phyloP scores from a whole-genome alignment of 805 yeast species.

The Ogataea methylovora region DNA sequence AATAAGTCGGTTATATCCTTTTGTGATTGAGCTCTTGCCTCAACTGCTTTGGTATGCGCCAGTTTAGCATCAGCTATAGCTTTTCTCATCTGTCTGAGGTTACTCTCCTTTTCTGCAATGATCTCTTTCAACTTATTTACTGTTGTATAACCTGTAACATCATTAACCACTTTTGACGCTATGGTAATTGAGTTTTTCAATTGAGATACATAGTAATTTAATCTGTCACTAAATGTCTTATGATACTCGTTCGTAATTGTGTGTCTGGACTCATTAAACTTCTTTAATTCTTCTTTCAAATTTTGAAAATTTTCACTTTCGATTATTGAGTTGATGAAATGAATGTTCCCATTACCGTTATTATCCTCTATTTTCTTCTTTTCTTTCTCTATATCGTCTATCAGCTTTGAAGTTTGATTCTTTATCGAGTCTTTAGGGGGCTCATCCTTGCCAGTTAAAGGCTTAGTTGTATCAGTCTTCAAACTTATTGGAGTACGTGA shows the following conservation, averaged over 20 bases:
- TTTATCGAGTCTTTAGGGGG: conserved; percentile 3
- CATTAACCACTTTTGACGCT: conserved; percentile 69
- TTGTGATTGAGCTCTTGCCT: conserved; percentile 62
- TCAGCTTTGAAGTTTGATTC: conserved; percentile 8
- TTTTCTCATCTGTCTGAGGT: conserved; percentile 39
- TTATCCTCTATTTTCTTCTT: conserved; percentile 3
- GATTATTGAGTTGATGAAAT: conserved; percentile 18
- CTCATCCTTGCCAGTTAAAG: too few species aligned
- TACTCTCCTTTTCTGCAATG: conserved; percentile 49
- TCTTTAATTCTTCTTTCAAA: conserved; percentile 22
- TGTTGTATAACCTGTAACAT: conserved; percentile 83
- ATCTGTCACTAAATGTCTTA: conserved; percentile 31
- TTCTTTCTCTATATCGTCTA: conserved; percentile 12
- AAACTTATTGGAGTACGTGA: too few species aligned
- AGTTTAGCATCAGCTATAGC: conserved; percentile 42
- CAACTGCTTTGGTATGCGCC: conserved; percentile 52
- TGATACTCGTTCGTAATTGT: conserved; percentile 22
- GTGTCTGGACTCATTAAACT: conserved; percentile 18
- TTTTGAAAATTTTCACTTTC: conserved; percentile 25
- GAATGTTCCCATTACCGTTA: not conserved
- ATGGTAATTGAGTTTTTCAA: conserved; percentile 49
- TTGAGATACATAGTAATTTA: conserved; percentile 45
- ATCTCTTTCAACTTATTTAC: conserved; percentile 63
- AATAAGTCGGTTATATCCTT: conserved; percentile 79
- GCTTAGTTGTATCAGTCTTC: too few species aligned